Base-by-base conservation (phyloP, 2,329 filamentous ascomycete genomes). In the Aspergillus neoniger region DNA sequence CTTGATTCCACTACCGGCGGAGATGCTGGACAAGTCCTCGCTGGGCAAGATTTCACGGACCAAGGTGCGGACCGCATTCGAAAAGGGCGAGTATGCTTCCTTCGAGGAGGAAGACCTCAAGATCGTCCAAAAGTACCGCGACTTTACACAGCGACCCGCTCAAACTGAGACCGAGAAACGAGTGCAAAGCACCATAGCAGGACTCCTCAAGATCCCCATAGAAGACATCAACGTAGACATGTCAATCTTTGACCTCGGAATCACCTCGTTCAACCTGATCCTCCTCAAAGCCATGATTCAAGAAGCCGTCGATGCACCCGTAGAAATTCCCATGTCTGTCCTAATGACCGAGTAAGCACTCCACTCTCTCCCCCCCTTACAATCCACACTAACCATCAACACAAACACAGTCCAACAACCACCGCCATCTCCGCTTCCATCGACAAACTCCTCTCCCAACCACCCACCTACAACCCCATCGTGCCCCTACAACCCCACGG, bases 71-170 rank as follows among this genome's bases (percentile, higher is more conserved):
- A 60, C 30, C 32, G 63, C 60, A 21, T 84, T 23, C 57, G 64
- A 17, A 74, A 74, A 66, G 72, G 83, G 4, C 10, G 52, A 44
- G 19, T 52, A 10, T n/a, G 48, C n/a, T 56, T 60, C 15, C 10
- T 17, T n/a, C 41, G 39, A 21, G 17, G 49, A 30, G 19, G 36
- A 39, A 21, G 30, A 19, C n/a, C 14, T 19, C 17, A 32, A 38
- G 36, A 38, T 30, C 4, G 43, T 62, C 23, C 28, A 38, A 7
- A n/a, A 25, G 10, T 30, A 64, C 28, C 58, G 56, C 5, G 39
- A 60, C 3, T 19, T 19, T 5, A 44, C 49, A 14, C 49, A 57
- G 5, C 52, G 30, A 0, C 44, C 28, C 5, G 49, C 39, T 6
- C n/a, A 41, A 28, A 52, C 63, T 1, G 25, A 39, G 43, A 61